Percentiles rank a stretch among this genome's conserved stretches.
These are phyloP conservation scores for Dacryopinax spathularia DNA, from an alignment of 768 basidiomycete species.

Conservation along the genomic window DNA sequence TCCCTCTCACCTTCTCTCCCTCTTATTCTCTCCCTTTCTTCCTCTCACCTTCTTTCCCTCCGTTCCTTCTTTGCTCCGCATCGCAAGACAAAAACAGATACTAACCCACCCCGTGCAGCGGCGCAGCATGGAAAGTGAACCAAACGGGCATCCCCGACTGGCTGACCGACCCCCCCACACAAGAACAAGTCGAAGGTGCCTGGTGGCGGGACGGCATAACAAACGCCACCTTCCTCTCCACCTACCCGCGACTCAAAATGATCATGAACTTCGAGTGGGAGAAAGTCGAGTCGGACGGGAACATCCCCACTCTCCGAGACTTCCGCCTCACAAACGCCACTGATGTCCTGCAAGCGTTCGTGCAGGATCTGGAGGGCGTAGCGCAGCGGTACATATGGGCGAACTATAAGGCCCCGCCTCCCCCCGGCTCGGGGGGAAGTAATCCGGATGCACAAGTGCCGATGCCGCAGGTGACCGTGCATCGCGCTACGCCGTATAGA, in stretches of 20 bases:
- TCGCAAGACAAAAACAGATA: too few species aligned
- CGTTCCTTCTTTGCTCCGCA: neutral
- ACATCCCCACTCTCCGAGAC: constrained; percentile 8
- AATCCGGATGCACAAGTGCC: neutral
- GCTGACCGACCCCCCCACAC: neutral
- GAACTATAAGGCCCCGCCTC: constrained; percentile 7
- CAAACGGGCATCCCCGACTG: neutral
- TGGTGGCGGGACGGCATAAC: constrained; percentile 14
- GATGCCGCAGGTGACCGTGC: neutral
- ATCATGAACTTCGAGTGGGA: constrained; percentile 22
- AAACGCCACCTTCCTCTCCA: constrained; percentile 14
- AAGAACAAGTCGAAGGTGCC: constrained; percentile 8
- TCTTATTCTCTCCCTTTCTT: too few species aligned
- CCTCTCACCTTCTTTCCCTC: too few species aligned
- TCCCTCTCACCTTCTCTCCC: too few species aligned
- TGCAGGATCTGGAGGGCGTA: constrained; percentile 10
- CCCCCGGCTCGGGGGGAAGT: constrained; percentile 9
- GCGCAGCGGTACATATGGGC: constrained; percentile 16
- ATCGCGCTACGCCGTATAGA: neutral
- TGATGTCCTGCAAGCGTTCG: constrained; percentile 11
- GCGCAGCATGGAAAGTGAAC: neutral
- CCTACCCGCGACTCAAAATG: constrained; percentile 18
- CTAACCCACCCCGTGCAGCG: neutral
- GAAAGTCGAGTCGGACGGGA: constrained; percentile 15
- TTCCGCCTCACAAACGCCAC: constrained; percentile 16